Conservation (phyloP, 352 stramenopile species). For the Phytophthora europaea region DNA sequence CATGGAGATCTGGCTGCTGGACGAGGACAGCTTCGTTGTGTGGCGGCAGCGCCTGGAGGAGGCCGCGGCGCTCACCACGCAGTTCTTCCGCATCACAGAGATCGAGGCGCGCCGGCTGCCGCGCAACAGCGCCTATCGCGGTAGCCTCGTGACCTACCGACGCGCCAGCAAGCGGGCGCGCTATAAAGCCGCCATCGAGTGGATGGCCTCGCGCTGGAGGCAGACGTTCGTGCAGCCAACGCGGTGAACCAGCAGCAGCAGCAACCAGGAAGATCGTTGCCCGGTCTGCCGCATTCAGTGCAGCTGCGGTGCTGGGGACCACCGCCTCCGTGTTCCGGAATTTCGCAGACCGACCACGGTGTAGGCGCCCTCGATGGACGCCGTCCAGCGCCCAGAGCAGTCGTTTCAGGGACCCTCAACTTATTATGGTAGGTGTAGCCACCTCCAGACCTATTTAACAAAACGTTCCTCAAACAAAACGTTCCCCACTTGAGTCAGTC, state of each 20-base stretch:
- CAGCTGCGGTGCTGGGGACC: neutral
- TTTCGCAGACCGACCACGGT: neutral
- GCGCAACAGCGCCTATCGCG: slow-evolving; percentile 69
- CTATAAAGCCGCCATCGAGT: slow-evolving; percentile 58
- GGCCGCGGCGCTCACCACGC: slow-evolving; percentile 61
- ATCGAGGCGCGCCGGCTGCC: slow-evolving; percentile 68
- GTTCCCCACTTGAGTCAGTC: neutral
- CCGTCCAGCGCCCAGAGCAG: neutral
- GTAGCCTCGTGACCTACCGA: slow-evolving; percentile 75
- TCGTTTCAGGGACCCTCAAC: neutral
- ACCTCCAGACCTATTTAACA: slow-evolving; percentile 4
- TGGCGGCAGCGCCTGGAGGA: slow-evolving; percentile 75
- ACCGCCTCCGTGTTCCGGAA: neutral
- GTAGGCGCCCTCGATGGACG: neutral
- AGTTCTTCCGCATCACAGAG: slow-evolving; percentile 72
- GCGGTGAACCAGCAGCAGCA: slow-evolving; percentile 16
- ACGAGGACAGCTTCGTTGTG: slow-evolving; percentile 53
- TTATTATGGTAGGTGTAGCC: neutral
- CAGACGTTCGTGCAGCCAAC: slow-evolving; percentile 36
- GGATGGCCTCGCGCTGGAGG: slow-evolving; percentile 52
- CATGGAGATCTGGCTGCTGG: slow-evolving; percentile 80
- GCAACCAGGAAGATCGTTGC: neutral
- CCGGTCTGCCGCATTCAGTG: slow-evolving; percentile 1
- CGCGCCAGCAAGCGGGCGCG: slow-evolving; percentile 57
- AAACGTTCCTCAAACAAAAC: neutral